phyloP scores from a whole-genome alignment of 75 land plant species.

The Cunninghamia lanceolata region DNA sequence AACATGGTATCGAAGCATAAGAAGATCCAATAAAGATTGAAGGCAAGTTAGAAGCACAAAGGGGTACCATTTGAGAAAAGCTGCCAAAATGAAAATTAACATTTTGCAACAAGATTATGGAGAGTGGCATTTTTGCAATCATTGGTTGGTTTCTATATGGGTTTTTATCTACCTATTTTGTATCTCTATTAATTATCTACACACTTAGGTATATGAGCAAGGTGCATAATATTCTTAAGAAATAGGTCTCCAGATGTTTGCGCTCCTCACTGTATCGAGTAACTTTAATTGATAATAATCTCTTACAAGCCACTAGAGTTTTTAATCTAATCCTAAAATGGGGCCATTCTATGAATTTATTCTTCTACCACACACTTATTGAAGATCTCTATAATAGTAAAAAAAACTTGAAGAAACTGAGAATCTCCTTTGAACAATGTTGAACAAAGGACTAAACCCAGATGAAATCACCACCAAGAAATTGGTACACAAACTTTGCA shows the following conservation, averaged over 20 bases:
- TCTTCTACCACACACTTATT: constrained; percentile 15
- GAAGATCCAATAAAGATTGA: too few species aligned
- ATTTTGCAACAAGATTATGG: background rate
- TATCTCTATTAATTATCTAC: background rate
- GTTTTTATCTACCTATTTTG: background rate
- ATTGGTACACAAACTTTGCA: constrained; percentile 18
- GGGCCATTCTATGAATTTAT: constrained; percentile 16
- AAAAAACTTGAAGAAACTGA: constrained; percentile 14
- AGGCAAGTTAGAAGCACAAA: too few species aligned
- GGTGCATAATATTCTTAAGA: background rate
- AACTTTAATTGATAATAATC: background rate
- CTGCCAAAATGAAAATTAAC: too few species aligned
- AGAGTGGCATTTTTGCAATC: background rate
- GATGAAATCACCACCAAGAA: constrained; percentile 5
- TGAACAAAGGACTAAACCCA: constrained; percentile 11
- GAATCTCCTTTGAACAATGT: constrained; percentile 10
- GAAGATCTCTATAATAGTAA: constrained; percentile 10
- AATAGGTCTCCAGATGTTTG: background rate
- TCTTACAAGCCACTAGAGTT: background rate
- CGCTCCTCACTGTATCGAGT: background rate
- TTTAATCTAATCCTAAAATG: background rate
- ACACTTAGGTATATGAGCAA: background rate
- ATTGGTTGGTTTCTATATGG: background rate
- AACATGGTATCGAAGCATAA: too few species aligned
- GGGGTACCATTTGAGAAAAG: too few species aligned